These are phyloP conservation scores for Jackrogersella minutella DNA, from an alignment of 495 filamentous ascomycete genomes.

Conservation along the genomic window DNA sequence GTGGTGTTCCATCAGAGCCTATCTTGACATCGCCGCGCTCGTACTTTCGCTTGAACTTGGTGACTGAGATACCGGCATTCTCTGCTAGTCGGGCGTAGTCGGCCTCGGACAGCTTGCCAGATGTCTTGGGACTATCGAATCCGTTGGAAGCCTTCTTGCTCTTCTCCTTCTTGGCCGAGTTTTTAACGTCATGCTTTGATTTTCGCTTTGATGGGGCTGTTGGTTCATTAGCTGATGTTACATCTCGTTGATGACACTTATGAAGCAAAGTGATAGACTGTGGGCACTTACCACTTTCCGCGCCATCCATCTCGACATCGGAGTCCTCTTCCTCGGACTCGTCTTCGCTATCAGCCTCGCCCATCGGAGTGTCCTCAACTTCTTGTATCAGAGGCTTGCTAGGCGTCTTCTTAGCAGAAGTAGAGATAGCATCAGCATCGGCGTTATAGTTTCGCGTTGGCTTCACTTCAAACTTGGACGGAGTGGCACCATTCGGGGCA, in stretches of 20 bases:
- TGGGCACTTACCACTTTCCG: conserved; percentile 40
- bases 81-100: conserved; percentile 65
- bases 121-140: conserved; percentile 38
- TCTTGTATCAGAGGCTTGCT: conserved; percentile 63
- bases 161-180: conserved; percentile 57
- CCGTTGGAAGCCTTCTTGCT: conserved; percentile 43
- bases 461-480: conserved; percentile 89
- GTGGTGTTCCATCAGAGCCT: conserved; percentile 63
- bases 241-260: conserved; percentile 12
- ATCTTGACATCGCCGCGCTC: conserved; percentile 72
- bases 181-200: conserved; percentile 27
- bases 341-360: conserved; percentile 44
- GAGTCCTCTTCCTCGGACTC: conserved; percentile 43
- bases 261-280: not conserved
- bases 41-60: conserved; percentile 75
- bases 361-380: conserved; percentile 61
- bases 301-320: conserved; percentile 41
- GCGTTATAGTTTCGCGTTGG: conserved; percentile 95
- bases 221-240: conserved; percentile 52
- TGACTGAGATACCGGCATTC: conserved; percentile 69
- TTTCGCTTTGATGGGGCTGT: conserved; percentile 50
- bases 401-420: conserved; percentile 69
- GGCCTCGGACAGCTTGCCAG: conserved; percentile 46
- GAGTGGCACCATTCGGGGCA: conserved; percentile 71
- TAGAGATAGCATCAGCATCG: conserved; percentile 85